These are phyloP conservation scores for Rhizopus sp. DNA, from an alignment of 371 early-diverging fungal genomes.

Conservation along the genomic window DNA sequence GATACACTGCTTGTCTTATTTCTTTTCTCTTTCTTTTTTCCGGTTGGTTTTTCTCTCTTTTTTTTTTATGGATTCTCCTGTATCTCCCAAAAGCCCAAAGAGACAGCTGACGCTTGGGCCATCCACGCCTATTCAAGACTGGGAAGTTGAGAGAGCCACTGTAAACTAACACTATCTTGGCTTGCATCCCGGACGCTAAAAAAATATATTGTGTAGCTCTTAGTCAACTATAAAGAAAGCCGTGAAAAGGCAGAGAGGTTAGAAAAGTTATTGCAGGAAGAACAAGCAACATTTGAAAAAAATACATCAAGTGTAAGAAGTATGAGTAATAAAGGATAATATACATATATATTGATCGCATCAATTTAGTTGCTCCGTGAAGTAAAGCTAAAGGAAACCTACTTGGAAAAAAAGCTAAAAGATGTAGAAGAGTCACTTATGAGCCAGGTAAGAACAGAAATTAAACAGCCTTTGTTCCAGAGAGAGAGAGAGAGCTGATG, in stretches of 20 bases:
- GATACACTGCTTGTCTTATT: conserved; percentile 7
- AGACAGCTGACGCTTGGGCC: conserved; percentile 34
- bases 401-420: conserved; percentile 29
- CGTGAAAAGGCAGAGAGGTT: conserved; percentile 30
- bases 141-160: conserved; percentile 41
- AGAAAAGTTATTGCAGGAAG: conserved; percentile 26
- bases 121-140: conserved; percentile 33
- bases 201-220: conserved; percentile 11
- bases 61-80: conserved; percentile 11
- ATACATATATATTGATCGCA: no score
- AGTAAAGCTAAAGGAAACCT: conserved; percentile 31
- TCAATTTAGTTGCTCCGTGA: conserved; percentile 29
- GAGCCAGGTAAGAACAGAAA: conserved; percentile 18
- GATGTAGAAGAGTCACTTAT: conserved; percentile 24
- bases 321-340: background rate
- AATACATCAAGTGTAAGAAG: conserved; percentile 33
- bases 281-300: conserved; percentile 28
- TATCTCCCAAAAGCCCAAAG: conserved; percentile 16
- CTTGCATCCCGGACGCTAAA: background rate
- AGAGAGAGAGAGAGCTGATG: background rate
- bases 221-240: conserved; percentile 23
- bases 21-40: background rate
- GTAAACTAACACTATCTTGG: conserved; percentile 13
- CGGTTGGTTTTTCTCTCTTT: conserved; percentile 8
- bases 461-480: background rate